Evolutionary conservation across 371 early-diverging fungal species (phyloP), one percentile per base, ranked within the genome.

Genomic region (Nematocida parisii): DNA sequence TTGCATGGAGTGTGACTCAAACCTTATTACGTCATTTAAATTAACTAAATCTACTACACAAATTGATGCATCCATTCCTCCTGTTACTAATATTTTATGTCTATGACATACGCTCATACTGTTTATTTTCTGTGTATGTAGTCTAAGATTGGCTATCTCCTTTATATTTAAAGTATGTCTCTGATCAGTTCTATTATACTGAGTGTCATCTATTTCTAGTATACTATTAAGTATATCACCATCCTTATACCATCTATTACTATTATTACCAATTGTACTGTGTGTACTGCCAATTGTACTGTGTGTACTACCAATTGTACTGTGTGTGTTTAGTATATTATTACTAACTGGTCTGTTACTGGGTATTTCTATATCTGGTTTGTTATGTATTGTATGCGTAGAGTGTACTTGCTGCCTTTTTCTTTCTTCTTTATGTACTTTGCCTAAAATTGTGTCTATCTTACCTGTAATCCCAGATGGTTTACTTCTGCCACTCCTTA

Each of bases 401-500:
- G 47, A 9, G 9, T 50, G 39, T 40, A 24, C 20, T 45, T 67
- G 50, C 50, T 58, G 42, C 40, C 58, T 45, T 39, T 40, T 66
- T 13, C 11, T 13, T 20, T 75, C 70, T 44, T 70, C 70, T 44
- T 58, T 24, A 18, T 24, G 9, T 18, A 18, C 5, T 61, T 77
- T 77, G 11, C 61, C 71, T 4, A 77, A 60, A 9, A 77, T 71
- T 39, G 80, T 24, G 45, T 77, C 80, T 57, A 77, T 77, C 45
- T 77, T 77, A 6, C 80, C 61, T 0, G 50, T 44, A 58, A 77
- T 67, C 0, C 80, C 71, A 6, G 54, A 6, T 11, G 60, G 18
- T 33, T 66, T 61, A 15, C 67, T 42, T 56, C 80, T 42, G 0
- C 86, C 87, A 55, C 75, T 75, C 58, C 87, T 80, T 22, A 87